These are phyloP conservation scores for Medakamo hakoo DNA, from an alignment of 139 green algal genomes.

Conservation along the genomic window DNA sequence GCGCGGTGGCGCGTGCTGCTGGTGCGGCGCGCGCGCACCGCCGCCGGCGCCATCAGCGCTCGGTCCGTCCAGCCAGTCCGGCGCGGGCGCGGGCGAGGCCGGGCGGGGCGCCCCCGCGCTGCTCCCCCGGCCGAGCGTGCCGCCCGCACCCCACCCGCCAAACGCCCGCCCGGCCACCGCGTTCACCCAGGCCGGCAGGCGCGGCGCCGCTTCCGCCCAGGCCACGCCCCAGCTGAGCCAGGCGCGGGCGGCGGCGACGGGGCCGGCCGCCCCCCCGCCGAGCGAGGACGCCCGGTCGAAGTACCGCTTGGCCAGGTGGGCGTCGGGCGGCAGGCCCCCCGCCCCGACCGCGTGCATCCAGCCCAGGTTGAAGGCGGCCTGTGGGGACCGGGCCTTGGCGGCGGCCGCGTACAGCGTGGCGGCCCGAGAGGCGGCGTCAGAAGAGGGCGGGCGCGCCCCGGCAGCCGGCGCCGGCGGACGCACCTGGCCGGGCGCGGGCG, in stretches of 20 bases:
- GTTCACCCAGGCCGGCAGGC: neutral
- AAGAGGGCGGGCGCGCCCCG: too few species aligned
- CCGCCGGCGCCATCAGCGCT: too few species aligned
- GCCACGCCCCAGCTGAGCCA: neutral
- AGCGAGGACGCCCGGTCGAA: slow-evolving; percentile 28
- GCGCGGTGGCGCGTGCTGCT: neutral
- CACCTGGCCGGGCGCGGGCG: too few species aligned
- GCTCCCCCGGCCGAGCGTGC: too few species aligned
- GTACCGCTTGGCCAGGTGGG: slow-evolving; percentile 53
- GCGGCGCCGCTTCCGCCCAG: neutral
- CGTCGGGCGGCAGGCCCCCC: slow-evolving; percentile 54
- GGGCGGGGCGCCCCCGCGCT: too few species aligned
- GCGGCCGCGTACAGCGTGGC: slow-evolving; percentile 23
- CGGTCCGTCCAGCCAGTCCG: neutral
- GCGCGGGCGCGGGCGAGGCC: too few species aligned
- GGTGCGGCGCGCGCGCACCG: neutral
- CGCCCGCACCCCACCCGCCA: neutral
- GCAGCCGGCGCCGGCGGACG: too few species aligned
- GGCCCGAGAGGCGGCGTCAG: slow-evolving; percentile 21
- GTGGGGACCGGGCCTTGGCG: slow-evolving; percentile 19
- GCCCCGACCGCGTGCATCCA: slow-evolving; percentile 80
- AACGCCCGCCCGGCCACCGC: neutral
- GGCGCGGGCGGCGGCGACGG: too few species aligned
- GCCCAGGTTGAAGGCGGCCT: slow-evolving; percentile 90
- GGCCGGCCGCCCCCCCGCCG: too few species aligned